Base-by-base conservation (phyloP, 768 basidiomycete species). In the Trichaptum fuscoviolaceum region DNA sequence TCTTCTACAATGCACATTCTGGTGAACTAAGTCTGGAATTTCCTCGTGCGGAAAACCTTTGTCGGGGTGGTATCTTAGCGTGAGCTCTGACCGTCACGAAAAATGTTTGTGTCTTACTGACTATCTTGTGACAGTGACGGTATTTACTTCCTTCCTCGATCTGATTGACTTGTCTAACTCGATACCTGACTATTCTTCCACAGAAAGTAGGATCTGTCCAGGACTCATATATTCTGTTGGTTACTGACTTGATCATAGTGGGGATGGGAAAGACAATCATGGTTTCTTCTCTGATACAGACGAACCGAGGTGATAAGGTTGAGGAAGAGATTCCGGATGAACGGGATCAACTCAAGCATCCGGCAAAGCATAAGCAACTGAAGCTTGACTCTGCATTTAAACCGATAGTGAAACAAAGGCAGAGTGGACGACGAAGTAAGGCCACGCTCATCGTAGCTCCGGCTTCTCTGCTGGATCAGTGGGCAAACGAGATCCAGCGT, bases 221-320 rank as follows among this genome's bases (percentile, higher is more conserved):
- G 63, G 8, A 25, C 57, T 59, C 0, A 4, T 65, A 2, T 57
- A n/a, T 67, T 9, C 24, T 20, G 25, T 65, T 10, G 58, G 58
- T 23, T 36, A 52, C 58, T 63, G 15, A 68, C 30, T 17, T 70
- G 8, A 35, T 58, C 60, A 66, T 64, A 93, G 92, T 95, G 93
- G 93, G 93, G n/a, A 91, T 96, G 87, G 94, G 94, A 7, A 96
- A 96, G 78, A 94, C 93, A 0, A 95, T 95, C 69, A 95, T 95
- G 92, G 76, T 97, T 35, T 92, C 95, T 1, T 88, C 93, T 10
- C 84, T 97, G 63, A 91, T 97, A 26, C 95, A 96, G 68, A 88
- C 86, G 12, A 93, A 90, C 69, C 84, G 82, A 60, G 83, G 79
- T 6, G 76, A 80, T 3, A 81, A 86, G 24, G 72, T 78, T 23